These are phyloP conservation scores for Fusarium metavorans DNA, from an alignment of 2,329 filamentous ascomycete species.

Conservation along the genomic window DNA sequence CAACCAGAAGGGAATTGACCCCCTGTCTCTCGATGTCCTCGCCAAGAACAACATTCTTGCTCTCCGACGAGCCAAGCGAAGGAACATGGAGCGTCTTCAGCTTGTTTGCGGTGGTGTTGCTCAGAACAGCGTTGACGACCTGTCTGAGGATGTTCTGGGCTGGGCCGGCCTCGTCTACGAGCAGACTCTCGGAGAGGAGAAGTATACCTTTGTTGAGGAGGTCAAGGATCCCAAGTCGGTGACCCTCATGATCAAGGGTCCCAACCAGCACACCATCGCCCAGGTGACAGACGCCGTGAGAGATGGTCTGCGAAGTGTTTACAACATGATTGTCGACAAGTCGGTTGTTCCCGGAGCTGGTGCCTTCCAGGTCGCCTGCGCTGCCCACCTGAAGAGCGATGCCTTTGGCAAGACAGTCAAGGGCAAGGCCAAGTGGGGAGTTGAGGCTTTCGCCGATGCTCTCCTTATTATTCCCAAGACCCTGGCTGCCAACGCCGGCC, in stretches of 20 bases:
- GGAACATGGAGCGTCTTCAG: conserved; percentile 99
- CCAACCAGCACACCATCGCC: conserved; percentile 94
- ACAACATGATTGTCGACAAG: conserved; percentile 99
- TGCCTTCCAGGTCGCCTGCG: conserved; percentile 95
- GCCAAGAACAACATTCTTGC: conserved; percentile 99
- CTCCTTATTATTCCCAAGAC: conserved; percentile 97
- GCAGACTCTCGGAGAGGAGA: conserved; percentile 97
- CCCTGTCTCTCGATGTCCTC: conserved; percentile 92
- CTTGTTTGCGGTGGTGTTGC: conserved; percentile 90
- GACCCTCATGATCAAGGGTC: conserved; percentile 96
- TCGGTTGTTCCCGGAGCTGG: conserved; percentile 95
- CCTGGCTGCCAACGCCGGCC: conserved; percentile 92
- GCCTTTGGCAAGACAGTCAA: conserved; percentile 91
- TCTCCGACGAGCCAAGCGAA: conserved; percentile 92
- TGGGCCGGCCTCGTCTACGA: conserved; percentile 98
- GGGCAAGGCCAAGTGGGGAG: conserved; percentile 97
- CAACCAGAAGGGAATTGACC: conserved; percentile 99
- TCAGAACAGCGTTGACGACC: conserved; percentile 96
- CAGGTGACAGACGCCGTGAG: conserved; percentile 97
- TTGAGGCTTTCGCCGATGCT: conserved; percentile 94
- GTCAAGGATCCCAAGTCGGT: conserved; percentile 99
- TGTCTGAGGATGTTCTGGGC: conserved; percentile 87
- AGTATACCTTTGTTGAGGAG: conserved; percentile 98
- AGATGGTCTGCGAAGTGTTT: conserved; percentile 94
- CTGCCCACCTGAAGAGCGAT: conserved; percentile 87